These are phyloP conservation scores for Tritrichomonas musculus DNA, from an alignment of 208 protist genomes.

Conservation along the genomic window DNA sequence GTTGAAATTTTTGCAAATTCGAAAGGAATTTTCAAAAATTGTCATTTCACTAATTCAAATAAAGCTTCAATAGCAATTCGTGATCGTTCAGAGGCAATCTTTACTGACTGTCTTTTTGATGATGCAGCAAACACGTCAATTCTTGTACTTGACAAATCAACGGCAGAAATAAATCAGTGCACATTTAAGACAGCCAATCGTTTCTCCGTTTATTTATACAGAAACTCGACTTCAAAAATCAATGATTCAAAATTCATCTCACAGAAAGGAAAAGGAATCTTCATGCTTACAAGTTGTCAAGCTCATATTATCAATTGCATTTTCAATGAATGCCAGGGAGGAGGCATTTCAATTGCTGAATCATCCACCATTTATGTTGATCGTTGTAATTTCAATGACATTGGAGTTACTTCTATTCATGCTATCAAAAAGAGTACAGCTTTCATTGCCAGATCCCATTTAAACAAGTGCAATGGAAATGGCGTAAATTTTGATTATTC, in stretches of 20 bases:
- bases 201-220: background rate
- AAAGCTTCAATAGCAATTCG: background rate
- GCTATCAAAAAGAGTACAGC: background rate
- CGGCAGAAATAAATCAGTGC: background rate
- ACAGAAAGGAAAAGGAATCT: background rate
- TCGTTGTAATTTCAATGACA: background rate
- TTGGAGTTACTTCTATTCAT: background rate
- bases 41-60: background rate
- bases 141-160: background rate
- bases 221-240: background rate
- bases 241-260: background rate
- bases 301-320: background rate
- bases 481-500: slow-evolving; percentile 22
- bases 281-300: background rate
- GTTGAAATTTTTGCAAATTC: slow-evolving; percentile 28
- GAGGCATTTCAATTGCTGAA: background rate
- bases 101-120: background rate
- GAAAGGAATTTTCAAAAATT: background rate
- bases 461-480: background rate
- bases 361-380: background rate
- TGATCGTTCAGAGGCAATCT: background rate
- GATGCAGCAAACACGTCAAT: background rate
- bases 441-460: background rate
- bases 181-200: background rate
- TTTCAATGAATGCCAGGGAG: background rate